These are phyloP conservation scores for Clavariopsis aquatica DNA, from an alignment of 495 filamentous ascomycete genomes.

Conservation along the genomic window DNA sequence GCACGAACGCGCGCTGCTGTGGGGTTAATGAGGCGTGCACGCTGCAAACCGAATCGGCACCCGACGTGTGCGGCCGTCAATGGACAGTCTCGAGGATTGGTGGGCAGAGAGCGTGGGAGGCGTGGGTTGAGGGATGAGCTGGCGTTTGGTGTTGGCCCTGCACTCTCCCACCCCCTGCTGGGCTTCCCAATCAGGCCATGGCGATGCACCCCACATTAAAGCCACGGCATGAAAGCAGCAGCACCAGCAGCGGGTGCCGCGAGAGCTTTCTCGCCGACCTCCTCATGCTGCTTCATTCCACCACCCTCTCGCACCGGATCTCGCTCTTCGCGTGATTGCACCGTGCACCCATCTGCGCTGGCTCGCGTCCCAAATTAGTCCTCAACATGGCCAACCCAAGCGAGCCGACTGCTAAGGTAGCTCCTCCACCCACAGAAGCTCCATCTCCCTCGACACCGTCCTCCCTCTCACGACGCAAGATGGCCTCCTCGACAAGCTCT, in stretches of 20 bases:
- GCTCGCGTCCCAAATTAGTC: neutral
- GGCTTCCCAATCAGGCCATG: neutral
- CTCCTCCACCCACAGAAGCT: neutral
- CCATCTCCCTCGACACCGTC: constrained; percentile 5
- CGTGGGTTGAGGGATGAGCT: neutral
- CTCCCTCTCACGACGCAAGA: constrained; percentile 18
- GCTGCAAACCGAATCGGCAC: neutral
- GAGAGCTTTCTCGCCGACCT: neutral
- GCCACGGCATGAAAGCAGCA: neutral
- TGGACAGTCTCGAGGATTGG: neutral
- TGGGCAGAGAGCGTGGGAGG: neutral
- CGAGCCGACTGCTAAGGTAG: neutral
- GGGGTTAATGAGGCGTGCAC: neutral
- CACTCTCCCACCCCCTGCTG: neutral
- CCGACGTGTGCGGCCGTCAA: constrained; percentile 2
- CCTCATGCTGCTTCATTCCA: neutral
- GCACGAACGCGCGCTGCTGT: neutral
- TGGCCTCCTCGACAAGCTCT: constrained; percentile 21
- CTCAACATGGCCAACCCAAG: neutral
- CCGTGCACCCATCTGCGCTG: neutral
- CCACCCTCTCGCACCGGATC: neutral
- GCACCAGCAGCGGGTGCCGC: neutral
- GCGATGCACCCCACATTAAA: constrained; percentile 5
- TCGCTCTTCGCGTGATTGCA: neutral
- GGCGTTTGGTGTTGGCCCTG: constrained; percentile 1